Conservation (phyloP, 768 basidiomycete genomes). For the Neoboletus magnificus region DNA sequence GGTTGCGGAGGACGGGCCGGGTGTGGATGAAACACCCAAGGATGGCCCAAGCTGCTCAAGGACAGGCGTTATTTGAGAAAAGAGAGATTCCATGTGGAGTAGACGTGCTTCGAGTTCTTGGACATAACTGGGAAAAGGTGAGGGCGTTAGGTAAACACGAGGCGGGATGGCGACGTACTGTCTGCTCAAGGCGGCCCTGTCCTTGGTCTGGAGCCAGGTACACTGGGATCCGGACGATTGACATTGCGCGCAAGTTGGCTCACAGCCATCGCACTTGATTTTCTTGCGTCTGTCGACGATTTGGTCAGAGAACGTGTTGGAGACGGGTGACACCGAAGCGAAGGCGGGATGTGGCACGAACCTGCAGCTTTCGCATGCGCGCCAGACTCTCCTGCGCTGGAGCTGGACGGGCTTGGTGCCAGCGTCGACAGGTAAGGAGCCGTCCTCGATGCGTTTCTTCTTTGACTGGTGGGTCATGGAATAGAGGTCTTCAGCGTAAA, state of each 20-base stretch:
- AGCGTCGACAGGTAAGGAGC: slow-evolving; percentile 45
- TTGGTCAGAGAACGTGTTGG: slow-evolving; percentile 16
- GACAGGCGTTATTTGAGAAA: slow-evolving; percentile 75
- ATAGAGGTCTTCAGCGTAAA: slow-evolving; percentile 43
- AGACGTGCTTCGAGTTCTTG: slow-evolving; percentile 87
- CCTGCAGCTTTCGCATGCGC: slow-evolving; percentile 90
- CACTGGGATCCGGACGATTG: slow-evolving; percentile 69
- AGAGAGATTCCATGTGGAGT: slow-evolving; percentile 85
- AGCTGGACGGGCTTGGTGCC: slow-evolving; percentile 72
- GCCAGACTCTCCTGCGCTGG: slow-evolving; percentile 79
- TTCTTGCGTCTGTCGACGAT: slow-evolving; percentile 69
- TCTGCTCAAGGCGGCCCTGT: slow-evolving; percentile 84
- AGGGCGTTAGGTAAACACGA: slow-evolving; percentile 11
- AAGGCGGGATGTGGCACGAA: slow-evolving; percentile 34
- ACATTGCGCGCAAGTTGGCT: slow-evolving; percentile 85
- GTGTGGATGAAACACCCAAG: slow-evolving; percentile 39
- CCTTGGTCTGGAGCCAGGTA: slow-evolving; percentile 89
- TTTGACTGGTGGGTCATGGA: slow-evolving; percentile 57
- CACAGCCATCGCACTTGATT: slow-evolving; percentile 88
- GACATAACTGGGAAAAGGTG: slow-evolving; percentile 60
- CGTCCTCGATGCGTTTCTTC: slow-evolving; percentile 75
- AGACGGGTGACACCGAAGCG: slow-evolving; percentile 6
- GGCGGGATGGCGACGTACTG: slow-evolving; percentile 53
- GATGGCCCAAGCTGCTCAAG: slow-evolving; percentile 68
- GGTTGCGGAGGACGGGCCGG: slow-evolving; percentile 28